Evolutionary conservation across 768 basidiomycete species (phyloP), one percentile per base, ranked within the genome.

Genomic region (Pulveroboletus frians): DNA sequence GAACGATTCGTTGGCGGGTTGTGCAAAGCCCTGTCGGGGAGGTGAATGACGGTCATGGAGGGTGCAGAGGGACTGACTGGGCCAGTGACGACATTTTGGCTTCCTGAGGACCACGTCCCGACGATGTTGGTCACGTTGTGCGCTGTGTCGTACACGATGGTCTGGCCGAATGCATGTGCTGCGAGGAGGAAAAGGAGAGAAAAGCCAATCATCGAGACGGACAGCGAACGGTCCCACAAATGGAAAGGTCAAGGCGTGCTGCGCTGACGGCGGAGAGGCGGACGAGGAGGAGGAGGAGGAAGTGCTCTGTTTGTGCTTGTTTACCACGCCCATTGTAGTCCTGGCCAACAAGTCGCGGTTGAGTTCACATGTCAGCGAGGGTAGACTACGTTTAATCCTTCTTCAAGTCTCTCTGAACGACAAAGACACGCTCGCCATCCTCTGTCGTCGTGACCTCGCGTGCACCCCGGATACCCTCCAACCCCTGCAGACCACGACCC

Each of bases 61-160:
- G 3, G 6, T n/a, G 17, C 30, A 3, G 3, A 38, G 6, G 8
- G 5, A 84, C 92, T 71, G 60, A 95, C 94, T 9, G 82, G 11
- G 26, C 95, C 95, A 7, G 95, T 95, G 17, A 75, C 17, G 26
- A 98, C 93, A 27, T 76, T 73, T 57, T 77, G 75, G 59, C 80
- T 83, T 17, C 91, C 91, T 32, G 90, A 84, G 42, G 77, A 77
- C 95, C 95, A 98, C 10, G 92, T 93, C 0, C 95, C 95, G 27
- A 61, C 54, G 43, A 97, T 71, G 47, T 70, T 41, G 0, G 91
- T 91, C 3, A 78, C 73, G 64, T 94, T 94, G 66, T 85, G 83
- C 1, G 46, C 59, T 1, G 60, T 0, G 60, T 78, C 65, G 60
- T 70, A 81, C 0, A 55, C 49, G 50, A 79, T 77, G 39, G 60